Evolutionary conservation across 371 early-diverging fungal genomes (phyloP), one percentile per base, ranked within the genome.

Genomic region (Zychaea mexicana): DNA sequence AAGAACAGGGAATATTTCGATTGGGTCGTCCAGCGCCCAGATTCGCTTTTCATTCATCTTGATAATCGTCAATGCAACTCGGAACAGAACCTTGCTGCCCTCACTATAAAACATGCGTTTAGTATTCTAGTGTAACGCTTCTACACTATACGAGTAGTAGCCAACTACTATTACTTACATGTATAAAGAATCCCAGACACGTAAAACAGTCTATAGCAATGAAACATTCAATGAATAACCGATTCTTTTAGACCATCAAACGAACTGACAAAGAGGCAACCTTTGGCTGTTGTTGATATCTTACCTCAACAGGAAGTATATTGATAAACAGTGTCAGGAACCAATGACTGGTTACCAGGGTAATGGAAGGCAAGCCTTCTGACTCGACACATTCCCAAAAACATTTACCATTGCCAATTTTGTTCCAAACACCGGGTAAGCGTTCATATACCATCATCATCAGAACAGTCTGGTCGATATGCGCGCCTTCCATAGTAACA

Each of bases 151-250:
- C 21, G 2, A 6, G 49, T 19, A 2, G n/a, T 12, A 15, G 7
- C 38, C 7, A 36, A 36, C 7, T 15, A 7, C n/a, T 30, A 19
- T 27, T 15, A 71, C 88, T 77, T 82, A 83, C 86, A 88, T 88
- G 65, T 88, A 88, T 61, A 93, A 89, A 49, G 85, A 84, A 84
- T 94, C 95, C 93, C 94, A 94, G 2, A 92, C 85, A 5, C 93
- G 80, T 0, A 93, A 74, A 15, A 88, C 87, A 7, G 91, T 88
- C 81, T 82, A 69, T 2, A 61, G 28, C 64, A 31, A 22, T 1
- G 42, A n/a, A 10, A 5, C 36, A 59, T n/a, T n/a, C n/a, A n/a
- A n/a, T n/a, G n/a, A n/a, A n/a, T n/a, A n/a, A n/a, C n/a, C n/a
- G n/a, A n/a, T n/a, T n/a, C n/a, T n/a, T n/a, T n/a, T n/a, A n/a